Base-by-base conservation (phyloP, 495 filamentous ascomycete genomes). In the Letharia columbiana region DNA sequence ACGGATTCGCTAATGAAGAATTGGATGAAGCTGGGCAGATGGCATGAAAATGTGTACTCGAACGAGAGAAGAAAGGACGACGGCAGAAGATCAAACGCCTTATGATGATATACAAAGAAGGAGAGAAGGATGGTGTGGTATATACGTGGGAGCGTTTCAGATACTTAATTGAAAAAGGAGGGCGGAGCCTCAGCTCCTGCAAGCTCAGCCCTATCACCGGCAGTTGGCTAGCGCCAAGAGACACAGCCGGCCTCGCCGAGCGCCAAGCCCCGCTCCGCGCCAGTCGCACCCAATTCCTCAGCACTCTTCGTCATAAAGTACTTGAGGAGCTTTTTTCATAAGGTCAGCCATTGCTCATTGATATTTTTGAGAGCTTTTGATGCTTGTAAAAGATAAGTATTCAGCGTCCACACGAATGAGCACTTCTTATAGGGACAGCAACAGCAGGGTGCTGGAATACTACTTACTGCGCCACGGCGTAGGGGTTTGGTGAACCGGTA, bases 101-200 rank as follows among this genome's bases (percentile, higher is more conserved):
- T 35, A 35, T 18, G 35, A 17, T 6, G 4, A 56, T 17, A 56
- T 33, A 18, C 12, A 35, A 35, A 33, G 18, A 56, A 35, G 28
- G 3, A 17, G 52, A 57, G 20, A 57, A 8, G 12, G 33, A 57
- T 37, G 17, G 5, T 2, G 3, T 2, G 54, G 39, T 57, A 37
- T 35, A 37, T 35, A 37, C 5, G 2, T 9, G 54, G 18, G 13
- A 57, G 33, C 33, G 54, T 57, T 57, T 57, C 15, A 57, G 11
- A 20, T 33, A 35, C 28, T 28, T 56, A 5, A 28, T 28, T 28
- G 23, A 57, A 37, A 37, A 57, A 8, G 7, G 54, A 20, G 54
- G 54, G 54, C 54, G 54, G 54, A 57, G 54, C 54, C 54, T 57
- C 54, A 57, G 54, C 54, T 57, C 54, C 31, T 37, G 54, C 54